Percentiles rank a stretch among this genome's conserved stretches.
Conservation (phyloP, 495 filamentous ascomycete genomes). For the Copromyces sp. region DNA sequence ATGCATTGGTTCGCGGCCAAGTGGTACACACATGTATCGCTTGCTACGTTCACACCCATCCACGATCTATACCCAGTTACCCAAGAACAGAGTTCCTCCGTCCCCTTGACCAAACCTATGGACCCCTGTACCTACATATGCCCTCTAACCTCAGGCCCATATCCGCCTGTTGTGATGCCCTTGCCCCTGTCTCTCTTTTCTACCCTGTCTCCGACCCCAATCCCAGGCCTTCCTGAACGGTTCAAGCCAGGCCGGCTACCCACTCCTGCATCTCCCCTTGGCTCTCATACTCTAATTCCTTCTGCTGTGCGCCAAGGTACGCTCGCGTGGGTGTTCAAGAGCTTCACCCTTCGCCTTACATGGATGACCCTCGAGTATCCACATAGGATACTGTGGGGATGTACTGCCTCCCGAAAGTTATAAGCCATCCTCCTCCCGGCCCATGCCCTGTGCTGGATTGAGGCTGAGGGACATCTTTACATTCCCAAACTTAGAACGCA, state of each 20-base stretch:
- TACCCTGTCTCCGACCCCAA: not conserved
- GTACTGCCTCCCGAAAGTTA: conserved; percentile 22
- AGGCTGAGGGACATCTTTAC: conserved; percentile 22
- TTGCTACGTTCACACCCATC: not conserved
- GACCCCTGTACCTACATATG: not conserved
- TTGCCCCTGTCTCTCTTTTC: not conserved
- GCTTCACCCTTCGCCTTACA: not conserved
- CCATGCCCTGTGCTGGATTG: conserved; percentile 18
- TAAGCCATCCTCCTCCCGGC: conserved; percentile 21
- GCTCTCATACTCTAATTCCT: not conserved
- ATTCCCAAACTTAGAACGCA: conserved; percentile 25
- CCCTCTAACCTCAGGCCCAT: not conserved
- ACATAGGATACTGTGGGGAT: conserved; percentile 16
- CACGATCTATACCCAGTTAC: not conserved
- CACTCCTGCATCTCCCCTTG: not conserved
- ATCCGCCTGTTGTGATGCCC: not conserved
- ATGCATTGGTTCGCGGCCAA: not conserved
- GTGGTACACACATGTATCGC: not conserved
- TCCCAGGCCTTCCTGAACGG: not conserved
- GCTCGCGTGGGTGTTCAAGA: not conserved
- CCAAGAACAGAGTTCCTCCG: not conserved
- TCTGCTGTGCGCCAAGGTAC: not conserved
- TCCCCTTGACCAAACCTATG: not conserved
- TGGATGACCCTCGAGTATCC: not conserved
- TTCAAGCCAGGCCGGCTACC: not conserved